Evolutionary conservation across 2,329 filamentous ascomycete species (phyloP).

Genomic region (Fusarium dimerum): DNA sequence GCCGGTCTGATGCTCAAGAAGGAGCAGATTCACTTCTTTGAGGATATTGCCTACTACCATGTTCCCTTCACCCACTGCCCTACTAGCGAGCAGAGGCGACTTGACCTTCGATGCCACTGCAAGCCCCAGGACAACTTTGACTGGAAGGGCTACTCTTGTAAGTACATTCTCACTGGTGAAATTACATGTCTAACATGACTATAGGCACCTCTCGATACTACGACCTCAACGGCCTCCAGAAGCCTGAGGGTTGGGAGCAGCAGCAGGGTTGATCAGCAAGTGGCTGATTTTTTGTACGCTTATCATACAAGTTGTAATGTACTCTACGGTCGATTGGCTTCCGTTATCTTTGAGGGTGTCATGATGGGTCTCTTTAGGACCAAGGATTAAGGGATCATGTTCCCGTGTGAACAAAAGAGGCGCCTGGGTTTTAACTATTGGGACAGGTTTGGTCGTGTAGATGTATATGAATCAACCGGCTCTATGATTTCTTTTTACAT

Average conservation of each 20-base stretch:
- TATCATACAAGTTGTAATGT: constrained; percentile 27
- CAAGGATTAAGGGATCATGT: constrained; percentile 19
- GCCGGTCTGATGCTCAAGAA: constrained; percentile 85
- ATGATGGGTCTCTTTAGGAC: constrained; percentile 13
- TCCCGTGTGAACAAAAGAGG: constrained; percentile 26
- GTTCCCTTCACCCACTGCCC: constrained; percentile 98
- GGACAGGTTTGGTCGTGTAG: constrained; percentile 31
- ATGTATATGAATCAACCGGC: constrained; percentile 29
- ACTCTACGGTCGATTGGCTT: constrained; percentile 14
- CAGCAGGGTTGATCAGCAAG: constrained; percentile 43
- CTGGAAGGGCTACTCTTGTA: constrained; percentile 98
- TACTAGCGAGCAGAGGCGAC: constrained; percentile 79
- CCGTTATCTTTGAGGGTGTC: constrained; percentile 18
- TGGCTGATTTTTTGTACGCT: constrained; percentile 18
- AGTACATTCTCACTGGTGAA: constrained; percentile 34
- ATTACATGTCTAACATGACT: constrained; percentile 7
- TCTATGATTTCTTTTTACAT: constrained; percentile 22
- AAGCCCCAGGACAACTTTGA: constrained; percentile 98
- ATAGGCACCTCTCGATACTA: constrained; percentile 75
- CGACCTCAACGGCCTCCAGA: constrained; percentile 76
- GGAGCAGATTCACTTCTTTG: constrained; percentile 96
- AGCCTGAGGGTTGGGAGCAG: constrained; percentile 83
- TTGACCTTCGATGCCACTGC: constrained; percentile 90
- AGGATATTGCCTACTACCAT: constrained; percentile 98
- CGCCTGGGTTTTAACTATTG: constrained; percentile 31